phyloP scores from a whole-genome alignment of 495 filamentous ascomycete species.

The Usnea hakonensis region DNA sequence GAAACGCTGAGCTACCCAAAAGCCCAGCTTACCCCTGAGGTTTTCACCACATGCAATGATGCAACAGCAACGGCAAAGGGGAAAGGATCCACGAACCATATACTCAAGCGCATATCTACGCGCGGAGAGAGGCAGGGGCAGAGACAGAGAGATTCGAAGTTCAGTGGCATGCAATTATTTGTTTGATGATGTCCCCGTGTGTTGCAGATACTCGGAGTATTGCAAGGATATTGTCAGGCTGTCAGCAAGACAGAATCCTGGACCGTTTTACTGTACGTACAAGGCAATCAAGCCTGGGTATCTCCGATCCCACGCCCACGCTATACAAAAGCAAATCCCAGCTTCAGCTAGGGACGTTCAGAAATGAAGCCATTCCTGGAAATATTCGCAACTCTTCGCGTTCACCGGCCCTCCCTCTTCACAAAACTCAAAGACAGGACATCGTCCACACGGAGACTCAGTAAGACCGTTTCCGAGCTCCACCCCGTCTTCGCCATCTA shows the following conservation, averaged over 20 bases:
- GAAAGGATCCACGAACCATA: background rate
- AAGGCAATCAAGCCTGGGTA: constrained; percentile 7
- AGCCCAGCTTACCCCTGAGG: background rate
- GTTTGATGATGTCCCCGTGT: background rate
- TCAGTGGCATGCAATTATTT: background rate
- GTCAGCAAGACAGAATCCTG: background rate
- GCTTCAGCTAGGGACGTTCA: background rate
- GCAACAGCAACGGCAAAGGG: background rate
- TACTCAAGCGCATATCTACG: background rate
- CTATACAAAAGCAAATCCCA: constrained; percentile 5
- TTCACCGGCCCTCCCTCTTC: constrained; percentile 81
- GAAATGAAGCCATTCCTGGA: constrained; percentile 62
- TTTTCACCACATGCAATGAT: background rate
- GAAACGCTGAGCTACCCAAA: background rate
- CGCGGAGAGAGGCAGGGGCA: too few species aligned
- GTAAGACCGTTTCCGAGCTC: constrained; percentile 59
- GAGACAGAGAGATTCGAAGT: background rate
- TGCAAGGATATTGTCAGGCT: background rate
- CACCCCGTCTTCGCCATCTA: constrained; percentile 31
- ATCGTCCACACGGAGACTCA: constrained; percentile 82
- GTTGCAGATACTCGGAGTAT: background rate
- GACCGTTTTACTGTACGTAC: background rate
- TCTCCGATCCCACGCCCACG: constrained; percentile 10
- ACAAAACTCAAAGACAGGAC: constrained; percentile 90
- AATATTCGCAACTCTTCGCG: constrained; percentile 86